A percentile compares a stretch with the other conserved stretches of the same genome.
Conservation (phyloP, 371 early-diverging fungal genomes). For the Blakeslea trispora region DNA sequence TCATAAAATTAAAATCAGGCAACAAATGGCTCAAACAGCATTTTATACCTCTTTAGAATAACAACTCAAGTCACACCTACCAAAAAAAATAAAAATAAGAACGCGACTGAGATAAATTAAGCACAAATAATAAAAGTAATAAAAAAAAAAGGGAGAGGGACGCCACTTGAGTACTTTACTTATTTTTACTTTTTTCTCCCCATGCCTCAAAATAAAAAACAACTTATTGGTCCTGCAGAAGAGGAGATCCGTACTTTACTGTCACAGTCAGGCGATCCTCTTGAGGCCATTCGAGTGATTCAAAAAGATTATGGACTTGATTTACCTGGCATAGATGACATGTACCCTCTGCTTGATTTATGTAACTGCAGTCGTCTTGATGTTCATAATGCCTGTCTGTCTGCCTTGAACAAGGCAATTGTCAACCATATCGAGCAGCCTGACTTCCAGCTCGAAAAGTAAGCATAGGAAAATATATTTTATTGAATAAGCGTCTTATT, state of each 20-base stretch:
- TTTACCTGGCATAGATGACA: slow-evolving; percentile 57
- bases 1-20: slow-evolving; percentile 21
- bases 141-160: too few species aligned
- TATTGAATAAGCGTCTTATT: too few species aligned
- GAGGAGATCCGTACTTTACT: slow-evolving; percentile 36
- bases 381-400: slow-evolving; percentile 59
- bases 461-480: too few species aligned
- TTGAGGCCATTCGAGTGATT: slow-evolving; percentile 40
- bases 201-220: slow-evolving; percentile 15
- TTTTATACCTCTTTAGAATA: slow-evolving; percentile 7
- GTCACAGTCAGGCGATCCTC: slow-evolving; percentile 40
- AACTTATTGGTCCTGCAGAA: slow-evolving; percentile 36
- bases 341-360: slow-evolving; percentile 64
- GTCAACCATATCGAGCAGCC: slow-evolving; percentile 38
- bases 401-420: slow-evolving; percentile 51
- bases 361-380: slow-evolving; percentile 56
- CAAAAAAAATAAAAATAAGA: too few species aligned
- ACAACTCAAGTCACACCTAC: too few species aligned
- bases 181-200: not conserved
- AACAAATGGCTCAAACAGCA: slow-evolving; percentile 13
- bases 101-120: too few species aligned
- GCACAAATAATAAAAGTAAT: too few species aligned
- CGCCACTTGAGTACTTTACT: not conserved
- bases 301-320: slow-evolving; percentile 42
- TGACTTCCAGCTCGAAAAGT: slow-evolving; percentile 52